Evolutionary conservation across 2,329 filamentous ascomycete species (phyloP), one percentile per base, ranked within the genome.

Genomic region (Aureobasidium sp.): DNA sequence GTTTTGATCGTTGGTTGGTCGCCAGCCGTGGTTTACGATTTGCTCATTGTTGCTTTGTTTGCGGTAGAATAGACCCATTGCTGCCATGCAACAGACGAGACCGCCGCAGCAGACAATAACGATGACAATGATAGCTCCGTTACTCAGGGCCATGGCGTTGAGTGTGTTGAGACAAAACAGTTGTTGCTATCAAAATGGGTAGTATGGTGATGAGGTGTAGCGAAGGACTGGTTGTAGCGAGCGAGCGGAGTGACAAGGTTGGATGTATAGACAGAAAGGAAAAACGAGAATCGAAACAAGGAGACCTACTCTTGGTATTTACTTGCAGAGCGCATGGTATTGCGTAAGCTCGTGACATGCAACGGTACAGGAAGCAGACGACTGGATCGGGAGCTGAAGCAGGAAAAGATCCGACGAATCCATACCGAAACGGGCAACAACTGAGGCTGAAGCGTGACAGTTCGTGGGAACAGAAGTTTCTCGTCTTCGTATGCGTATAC

Each of bases 61-160:
- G 26, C 46, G 34, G 13, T 51, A 60, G 17, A 60, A 10, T 36
- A 34, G 37, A 26, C 57, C 57, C 3, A 60, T 15, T 24, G 57
- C 46, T 15, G 43, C 57, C 2, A 60, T 46, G 34, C 57, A 60
- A 26, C 44, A 50, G 24, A 60, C 57, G 7, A 60, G 51, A 0
- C 26, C 36, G 27, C 57, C 57, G 20, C 57, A 60, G 57, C 57
- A 43, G 27, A 60, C 26, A 13, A 60, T 43, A 34, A 60, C 57
- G 57, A 60, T 32, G 57, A 51, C 46, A 17, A 60, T 60, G 34
- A 26, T 51, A 6, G 57, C 57, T 34, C 34, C 44, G n/a, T 20
- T n/a, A 17, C 57, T 34, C 4, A 60, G 24, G 10, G 57, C 57
- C 57, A 60, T 60, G 34, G 17, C 37, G 43, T 34, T 39, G 4